Percentiles rank a stretch among this genome's conserved stretches.
phyloP scores from a whole-genome alignment of 1,284 basidiomycete genomes.

The Leccinum angustisporum region DNA sequence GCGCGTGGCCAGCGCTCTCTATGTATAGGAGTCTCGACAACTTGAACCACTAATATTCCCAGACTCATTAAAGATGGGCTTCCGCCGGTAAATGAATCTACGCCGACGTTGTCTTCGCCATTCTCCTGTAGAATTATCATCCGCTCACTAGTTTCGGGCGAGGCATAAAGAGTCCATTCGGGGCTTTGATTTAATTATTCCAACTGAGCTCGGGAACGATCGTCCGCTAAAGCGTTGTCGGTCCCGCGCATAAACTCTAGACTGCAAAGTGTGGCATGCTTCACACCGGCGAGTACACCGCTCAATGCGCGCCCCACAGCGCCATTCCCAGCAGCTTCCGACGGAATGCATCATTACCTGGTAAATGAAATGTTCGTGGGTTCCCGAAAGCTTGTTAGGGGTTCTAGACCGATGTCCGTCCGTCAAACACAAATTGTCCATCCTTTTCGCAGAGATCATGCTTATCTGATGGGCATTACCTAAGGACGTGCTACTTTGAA shows the following conservation, averaged over 20 bases:
- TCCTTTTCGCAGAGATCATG: constrained; percentile 1
- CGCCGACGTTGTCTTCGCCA: neutral
- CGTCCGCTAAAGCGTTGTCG: constrained; percentile 2
- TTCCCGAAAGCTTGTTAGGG: constrained; percentile 8
- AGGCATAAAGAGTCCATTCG: neutral
- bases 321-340: constrained; percentile 6
- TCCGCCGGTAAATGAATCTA: neutral
- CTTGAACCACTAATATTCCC: constrained; percentile 4
- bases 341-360: neutral
- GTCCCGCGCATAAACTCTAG: constrained; percentile 3
- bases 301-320: constrained; percentile 10
- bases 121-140: neutral
- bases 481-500: neutral
- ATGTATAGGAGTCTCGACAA: neutral
- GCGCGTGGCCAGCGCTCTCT: neutral
- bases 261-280: too few species aligned
- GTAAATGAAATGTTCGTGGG: constrained; percentile 8
- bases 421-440: neutral
- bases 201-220: neutral
- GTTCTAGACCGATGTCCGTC: neutral
- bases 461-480: neutral
- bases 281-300: neutral
- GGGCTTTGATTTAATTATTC: neutral
- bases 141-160: neutral
- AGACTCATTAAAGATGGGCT: constrained; percentile 14